Percentiles rank a stretch among this genome's conserved stretches.
Conservation (phyloP, 2,329 filamentous ascomycete genomes). For the Penicillium sp. region DNA sequence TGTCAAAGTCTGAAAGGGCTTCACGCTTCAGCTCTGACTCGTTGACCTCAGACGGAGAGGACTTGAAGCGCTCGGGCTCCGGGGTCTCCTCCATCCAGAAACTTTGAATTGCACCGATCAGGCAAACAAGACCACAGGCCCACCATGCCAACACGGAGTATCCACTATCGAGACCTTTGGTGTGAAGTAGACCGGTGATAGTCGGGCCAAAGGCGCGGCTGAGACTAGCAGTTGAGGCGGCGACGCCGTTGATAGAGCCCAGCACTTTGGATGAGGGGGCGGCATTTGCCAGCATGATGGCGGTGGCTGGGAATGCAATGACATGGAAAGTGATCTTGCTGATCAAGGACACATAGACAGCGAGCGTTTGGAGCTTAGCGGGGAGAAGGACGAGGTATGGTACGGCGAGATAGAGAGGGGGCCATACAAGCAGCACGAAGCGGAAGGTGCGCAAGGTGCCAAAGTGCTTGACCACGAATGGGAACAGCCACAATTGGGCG, state of each 20-base stretch:
- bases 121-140: slow-evolving; percentile 75
- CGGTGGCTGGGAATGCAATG: slow-evolving; percentile 85
- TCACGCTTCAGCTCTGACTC: slow-evolving; percentile 31
- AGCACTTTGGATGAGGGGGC: slow-evolving; percentile 80
- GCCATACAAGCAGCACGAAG: slow-evolving; percentile 77
- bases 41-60: slow-evolving; percentile 25
- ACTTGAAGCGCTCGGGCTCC: slow-evolving; percentile 43
- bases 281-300: slow-evolving; percentile 84
- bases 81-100: slow-evolving; percentile 68
- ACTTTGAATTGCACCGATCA: slow-evolving; percentile 71
- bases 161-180: slow-evolving; percentile 72
- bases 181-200: slow-evolving; percentile 80
- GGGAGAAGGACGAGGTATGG: slow-evolving; percentile 89
- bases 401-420: slow-evolving; percentile 79
- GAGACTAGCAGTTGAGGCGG: slow-evolving; percentile 85
- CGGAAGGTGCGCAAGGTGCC: slow-evolving; percentile 81
- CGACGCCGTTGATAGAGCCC: slow-evolving; percentile 88
- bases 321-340: slow-evolving; percentile 94
- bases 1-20: slow-evolving; percentile 23
- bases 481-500: slow-evolving; percentile 80
- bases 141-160: slow-evolving; percentile 93
- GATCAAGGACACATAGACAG: slow-evolving; percentile 74
- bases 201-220: slow-evolving; percentile 87
- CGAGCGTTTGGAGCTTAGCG: slow-evolving; percentile 65
- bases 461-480: slow-evolving; percentile 69